phyloP scores from a whole-genome alignment of 1,284 basidiomycete genomes.

The Singerocomus inundabilis region DNA sequence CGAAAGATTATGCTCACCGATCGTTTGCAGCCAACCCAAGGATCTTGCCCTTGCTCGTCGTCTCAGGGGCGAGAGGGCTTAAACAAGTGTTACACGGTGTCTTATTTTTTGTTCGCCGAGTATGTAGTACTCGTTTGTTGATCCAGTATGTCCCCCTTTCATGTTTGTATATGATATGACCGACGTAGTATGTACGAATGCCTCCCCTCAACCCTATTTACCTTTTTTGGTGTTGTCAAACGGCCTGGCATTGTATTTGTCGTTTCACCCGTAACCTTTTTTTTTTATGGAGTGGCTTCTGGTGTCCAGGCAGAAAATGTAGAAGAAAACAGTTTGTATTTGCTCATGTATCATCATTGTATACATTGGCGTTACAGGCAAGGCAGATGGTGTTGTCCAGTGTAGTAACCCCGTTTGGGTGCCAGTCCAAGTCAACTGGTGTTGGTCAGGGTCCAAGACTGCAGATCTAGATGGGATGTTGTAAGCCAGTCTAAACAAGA shows the following conservation, averaged over 20 bases:
- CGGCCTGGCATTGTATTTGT: conserved; percentile 3
- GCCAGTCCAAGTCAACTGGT: no score
- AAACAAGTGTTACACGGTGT: conserved; percentile 31
- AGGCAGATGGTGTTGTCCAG: no score
- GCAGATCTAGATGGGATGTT: no score
- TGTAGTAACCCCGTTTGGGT: no score
- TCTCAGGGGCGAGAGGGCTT: conserved; percentile 87
- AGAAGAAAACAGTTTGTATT: conserved; percentile 31
- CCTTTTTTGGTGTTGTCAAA: conserved; percentile 11
- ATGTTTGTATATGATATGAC: conserved; percentile 28
- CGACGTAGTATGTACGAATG: conserved; percentile 34
- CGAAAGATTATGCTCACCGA: conserved; percentile 7
- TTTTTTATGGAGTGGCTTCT: conserved; percentile 6
- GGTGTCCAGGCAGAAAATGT: conserved; percentile 14
- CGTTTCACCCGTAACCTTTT: no score
- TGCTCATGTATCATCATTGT: conserved; percentile 18
- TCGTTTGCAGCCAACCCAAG: conserved; percentile 64
- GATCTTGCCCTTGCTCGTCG: conserved; percentile 88
- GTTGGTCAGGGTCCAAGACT: no score
- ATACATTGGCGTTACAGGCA: conserved; percentile 30
- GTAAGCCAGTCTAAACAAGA: no score
- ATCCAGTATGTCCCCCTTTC: conserved; percentile 12
- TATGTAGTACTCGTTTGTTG: conserved; percentile 13
- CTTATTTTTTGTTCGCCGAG: not conserved
- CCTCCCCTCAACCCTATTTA: conserved; percentile 1